phyloP scores from a whole-genome alignment of 2,329 filamentous ascomycete genomes.

The Nemania diffusa region DNA sequence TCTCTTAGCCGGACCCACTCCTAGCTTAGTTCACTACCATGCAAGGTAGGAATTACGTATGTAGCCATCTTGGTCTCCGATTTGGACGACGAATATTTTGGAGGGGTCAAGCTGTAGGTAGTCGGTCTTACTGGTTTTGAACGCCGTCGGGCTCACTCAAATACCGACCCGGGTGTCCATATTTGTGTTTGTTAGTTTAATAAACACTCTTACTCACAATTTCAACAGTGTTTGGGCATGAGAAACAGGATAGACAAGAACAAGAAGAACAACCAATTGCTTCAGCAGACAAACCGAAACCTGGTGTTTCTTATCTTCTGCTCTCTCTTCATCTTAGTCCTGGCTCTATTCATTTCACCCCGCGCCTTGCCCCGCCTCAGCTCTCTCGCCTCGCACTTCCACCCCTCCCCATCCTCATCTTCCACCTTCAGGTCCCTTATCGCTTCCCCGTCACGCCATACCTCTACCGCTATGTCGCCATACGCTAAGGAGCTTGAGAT shows the following conservation, averaged over 20 bases:
- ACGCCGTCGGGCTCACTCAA: neutral
- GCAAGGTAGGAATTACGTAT: neutral
- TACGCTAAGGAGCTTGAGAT: conserved; percentile 78
- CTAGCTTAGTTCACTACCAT: neutral
- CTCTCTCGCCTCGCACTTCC: conserved; percentile 44
- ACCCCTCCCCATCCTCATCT: conserved; percentile 24
- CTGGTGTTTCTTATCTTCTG: conserved; percentile 33
- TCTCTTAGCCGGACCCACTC: neutral
- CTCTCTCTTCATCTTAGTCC: conserved; percentile 42
- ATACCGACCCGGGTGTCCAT: too few species aligned
- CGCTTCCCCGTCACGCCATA: conserved; percentile 33
- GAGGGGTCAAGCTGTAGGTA: conserved; percentile 12
- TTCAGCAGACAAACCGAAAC: conserved; percentile 22
- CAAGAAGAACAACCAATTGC: conserved; percentile 1
- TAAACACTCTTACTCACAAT: neutral
- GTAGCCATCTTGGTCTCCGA: conserved; percentile 5
- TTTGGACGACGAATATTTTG: neutral
- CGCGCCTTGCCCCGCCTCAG: conserved; percentile 48
- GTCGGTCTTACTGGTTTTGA: neutral
- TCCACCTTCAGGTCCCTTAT: conserved; percentile 8
- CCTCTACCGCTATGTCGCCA: conserved; percentile 49
- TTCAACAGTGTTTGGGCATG: conserved; percentile 33
- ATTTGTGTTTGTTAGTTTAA: too few species aligned
- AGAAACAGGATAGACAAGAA: conserved; percentile 29
- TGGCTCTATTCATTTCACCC: conserved; percentile 45